phyloP scores from a whole-genome alignment of 2,329 filamentous ascomycete species.

The Colletotrichum sidae region DNA sequence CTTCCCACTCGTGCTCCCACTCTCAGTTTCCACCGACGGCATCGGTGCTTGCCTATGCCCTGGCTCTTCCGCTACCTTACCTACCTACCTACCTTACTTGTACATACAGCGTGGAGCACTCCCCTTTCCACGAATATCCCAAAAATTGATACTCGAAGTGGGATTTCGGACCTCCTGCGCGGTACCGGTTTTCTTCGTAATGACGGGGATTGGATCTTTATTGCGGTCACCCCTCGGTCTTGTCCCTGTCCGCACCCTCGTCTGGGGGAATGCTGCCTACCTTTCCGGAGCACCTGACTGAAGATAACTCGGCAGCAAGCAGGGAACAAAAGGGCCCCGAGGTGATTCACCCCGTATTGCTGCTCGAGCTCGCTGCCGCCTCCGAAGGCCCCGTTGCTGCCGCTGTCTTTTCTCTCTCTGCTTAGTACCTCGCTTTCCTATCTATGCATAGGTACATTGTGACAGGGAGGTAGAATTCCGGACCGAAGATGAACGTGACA shows the following conservation, averaged over 20 bases:
- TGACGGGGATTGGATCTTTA: constrained; percentile 8
- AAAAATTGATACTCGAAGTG: background rate
- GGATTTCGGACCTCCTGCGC: constrained; percentile 1
- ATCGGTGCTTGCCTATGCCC: background rate
- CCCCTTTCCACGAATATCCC: no score
- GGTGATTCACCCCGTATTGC: constrained; percentile 24
- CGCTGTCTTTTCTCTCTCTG: background rate
- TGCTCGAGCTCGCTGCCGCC: constrained; percentile 9
- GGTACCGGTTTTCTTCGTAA: background rate
- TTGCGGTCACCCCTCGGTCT: constrained; percentile 16
- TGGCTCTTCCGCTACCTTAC: background rate
- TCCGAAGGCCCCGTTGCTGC: constrained; percentile 4
- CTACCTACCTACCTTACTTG: background rate
- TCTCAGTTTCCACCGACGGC: constrained; percentile 3
- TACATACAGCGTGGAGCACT: background rate
- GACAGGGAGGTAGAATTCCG: no score
- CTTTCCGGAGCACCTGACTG: constrained; percentile 32
- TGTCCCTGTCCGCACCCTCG: constrained; percentile 3
- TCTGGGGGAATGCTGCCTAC: constrained; percentile 4
- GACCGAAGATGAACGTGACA: no score
- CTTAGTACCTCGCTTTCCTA: no score
- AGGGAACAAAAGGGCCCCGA: constrained; percentile 8
- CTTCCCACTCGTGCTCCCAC: constrained; percentile 32
- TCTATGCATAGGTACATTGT: no score
- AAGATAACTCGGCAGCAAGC: constrained; percentile 21